Percentiles rank a stretch among this genome's conserved stretches.
Conservation (phyloP, 495 filamentous ascomycete species). For the Tuber umbilicatum region DNA sequence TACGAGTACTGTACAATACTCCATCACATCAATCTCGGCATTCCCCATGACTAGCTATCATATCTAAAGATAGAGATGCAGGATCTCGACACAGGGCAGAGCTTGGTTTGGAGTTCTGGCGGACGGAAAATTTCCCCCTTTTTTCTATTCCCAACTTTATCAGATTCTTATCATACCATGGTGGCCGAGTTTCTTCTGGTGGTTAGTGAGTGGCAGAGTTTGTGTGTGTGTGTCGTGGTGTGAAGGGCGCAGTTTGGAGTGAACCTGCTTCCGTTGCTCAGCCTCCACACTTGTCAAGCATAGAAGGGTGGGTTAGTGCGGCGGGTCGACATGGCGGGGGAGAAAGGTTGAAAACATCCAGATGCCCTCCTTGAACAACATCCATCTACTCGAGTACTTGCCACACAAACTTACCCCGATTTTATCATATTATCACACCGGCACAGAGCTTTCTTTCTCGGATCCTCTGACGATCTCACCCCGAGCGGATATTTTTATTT, state of each 20-base stretch:
- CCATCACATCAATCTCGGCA: not conserved
- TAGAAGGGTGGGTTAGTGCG: not conserved
- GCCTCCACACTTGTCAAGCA: constrained; percentile 11
- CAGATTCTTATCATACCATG: not conserved
- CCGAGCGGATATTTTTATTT: not conserved
- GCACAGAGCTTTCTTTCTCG: not conserved
- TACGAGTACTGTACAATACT: no score
- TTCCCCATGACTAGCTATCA: not conserved
- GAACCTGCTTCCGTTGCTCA: constrained; percentile 14
- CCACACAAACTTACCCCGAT: not conserved
- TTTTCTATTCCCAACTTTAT: not conserved
- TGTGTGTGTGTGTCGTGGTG: no score
- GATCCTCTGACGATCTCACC: not conserved
- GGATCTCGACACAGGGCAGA: not conserved
- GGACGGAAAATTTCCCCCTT: not conserved
- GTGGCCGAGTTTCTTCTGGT: not conserved
- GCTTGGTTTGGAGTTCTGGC: not conserved
- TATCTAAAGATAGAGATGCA: not conserved
- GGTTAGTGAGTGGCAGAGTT: not conserved
- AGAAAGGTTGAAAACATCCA: constrained; percentile 27
- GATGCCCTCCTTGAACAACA: constrained; percentile 18
- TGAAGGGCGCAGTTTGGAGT: constrained; percentile 13
- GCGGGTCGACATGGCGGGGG: constrained; percentile 7
- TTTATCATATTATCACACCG: not conserved
- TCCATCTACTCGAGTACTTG: not conserved